phyloP scores from a whole-genome alignment of 1,284 basidiomycete species.

The Phylloporus sp. region DNA sequence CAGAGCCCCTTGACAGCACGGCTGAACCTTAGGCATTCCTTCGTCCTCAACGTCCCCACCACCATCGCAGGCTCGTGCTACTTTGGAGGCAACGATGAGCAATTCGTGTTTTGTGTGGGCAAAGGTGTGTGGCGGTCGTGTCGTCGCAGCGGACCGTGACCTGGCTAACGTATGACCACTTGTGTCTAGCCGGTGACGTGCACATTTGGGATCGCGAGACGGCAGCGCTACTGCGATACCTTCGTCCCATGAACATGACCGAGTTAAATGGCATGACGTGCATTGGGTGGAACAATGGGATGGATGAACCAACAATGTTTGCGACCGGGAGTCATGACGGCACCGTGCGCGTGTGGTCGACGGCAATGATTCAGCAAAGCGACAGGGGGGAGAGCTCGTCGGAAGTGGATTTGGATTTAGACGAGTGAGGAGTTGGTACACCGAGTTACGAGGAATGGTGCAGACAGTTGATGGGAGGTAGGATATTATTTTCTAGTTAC shows the following conservation, averaged over 20 bases:
- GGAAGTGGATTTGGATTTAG: too few relatives aligned
- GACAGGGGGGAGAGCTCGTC: slow-evolving; percentile 14
- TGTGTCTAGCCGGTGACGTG: slow-evolving; percentile 68
- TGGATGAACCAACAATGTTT: slow-evolving; percentile 70
- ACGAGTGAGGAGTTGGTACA: too few relatives aligned
- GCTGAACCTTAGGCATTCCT: slow-evolving; percentile 64
- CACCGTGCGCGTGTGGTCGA: slow-evolving; percentile 70
- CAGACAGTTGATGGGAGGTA: too few relatives aligned
- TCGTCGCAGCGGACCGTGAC: neutral
- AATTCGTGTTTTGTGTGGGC: slow-evolving; percentile 67
- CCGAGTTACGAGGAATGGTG: too few relatives aligned
- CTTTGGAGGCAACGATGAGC: slow-evolving; percentile 76
- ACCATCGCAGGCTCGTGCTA: slow-evolving; percentile 79
- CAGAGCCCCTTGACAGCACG: slow-evolving; percentile 44
- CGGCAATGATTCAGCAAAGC: slow-evolving; percentile 10
- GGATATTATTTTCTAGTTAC: too few relatives aligned
- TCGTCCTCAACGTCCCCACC: slow-evolving; percentile 69
- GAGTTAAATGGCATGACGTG: slow-evolving; percentile 71
- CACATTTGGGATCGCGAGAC: slow-evolving; percentile 84
- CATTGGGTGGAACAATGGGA: slow-evolving; percentile 74
- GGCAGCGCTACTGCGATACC: slow-evolving; percentile 64
- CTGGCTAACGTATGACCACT: neutral
- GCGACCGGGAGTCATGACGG: slow-evolving; percentile 79
- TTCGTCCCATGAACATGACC: slow-evolving; percentile 50
- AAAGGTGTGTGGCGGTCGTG: slow-evolving; percentile 58